phyloP scores from a whole-genome alignment of 306 rosid species.

The Hippophae rhamnoides region DNA sequence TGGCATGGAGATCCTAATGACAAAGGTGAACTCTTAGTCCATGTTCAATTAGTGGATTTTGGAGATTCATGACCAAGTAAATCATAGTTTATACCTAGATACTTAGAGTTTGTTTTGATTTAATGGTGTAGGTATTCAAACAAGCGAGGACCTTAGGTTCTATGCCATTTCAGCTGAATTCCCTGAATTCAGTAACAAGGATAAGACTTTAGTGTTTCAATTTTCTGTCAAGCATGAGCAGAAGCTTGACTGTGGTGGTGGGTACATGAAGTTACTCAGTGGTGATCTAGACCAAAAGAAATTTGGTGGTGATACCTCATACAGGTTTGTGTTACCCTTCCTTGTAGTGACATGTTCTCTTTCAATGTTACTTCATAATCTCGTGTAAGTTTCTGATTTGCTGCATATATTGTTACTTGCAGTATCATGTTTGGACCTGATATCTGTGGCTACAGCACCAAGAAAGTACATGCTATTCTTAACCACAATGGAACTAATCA shows the following conservation, averaged over 20 bases:
- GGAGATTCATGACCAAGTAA: too few relatives aligned
- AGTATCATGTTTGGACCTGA: constrained; percentile 99
- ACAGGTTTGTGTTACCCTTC: constrained; percentile 51
- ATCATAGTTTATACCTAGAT: neutral
- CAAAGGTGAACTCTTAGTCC: constrained; percentile 46
- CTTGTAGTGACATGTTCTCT: neutral
- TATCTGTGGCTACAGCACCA: constrained; percentile 97
- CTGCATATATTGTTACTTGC: constrained; percentile 20
- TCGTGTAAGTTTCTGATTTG: constrained; percentile 15
- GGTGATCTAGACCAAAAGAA: constrained; percentile 92
- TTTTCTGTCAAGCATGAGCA: constrained; percentile 96
- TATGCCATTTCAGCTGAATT: constrained; percentile 91
- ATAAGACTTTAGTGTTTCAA: constrained; percentile 74
- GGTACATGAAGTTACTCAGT: constrained; percentile 88
- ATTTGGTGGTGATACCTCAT: constrained; percentile 93
- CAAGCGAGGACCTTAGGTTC: constrained; percentile 92
- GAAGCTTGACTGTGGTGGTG: constrained; percentile 99
- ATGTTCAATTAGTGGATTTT: neutral
- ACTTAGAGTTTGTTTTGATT: constrained; percentile 3
- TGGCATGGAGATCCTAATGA: constrained; percentile 82
- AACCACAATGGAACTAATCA: constrained; percentile 70
- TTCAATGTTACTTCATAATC: neutral
- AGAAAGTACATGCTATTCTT: constrained; percentile 95
- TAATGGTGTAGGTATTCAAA: constrained; percentile 67
- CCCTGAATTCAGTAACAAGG: constrained; percentile 96